Base-by-base conservation (phyloP, 495 filamentous ascomycete genomes). In the Neurospora intermedia region DNA sequence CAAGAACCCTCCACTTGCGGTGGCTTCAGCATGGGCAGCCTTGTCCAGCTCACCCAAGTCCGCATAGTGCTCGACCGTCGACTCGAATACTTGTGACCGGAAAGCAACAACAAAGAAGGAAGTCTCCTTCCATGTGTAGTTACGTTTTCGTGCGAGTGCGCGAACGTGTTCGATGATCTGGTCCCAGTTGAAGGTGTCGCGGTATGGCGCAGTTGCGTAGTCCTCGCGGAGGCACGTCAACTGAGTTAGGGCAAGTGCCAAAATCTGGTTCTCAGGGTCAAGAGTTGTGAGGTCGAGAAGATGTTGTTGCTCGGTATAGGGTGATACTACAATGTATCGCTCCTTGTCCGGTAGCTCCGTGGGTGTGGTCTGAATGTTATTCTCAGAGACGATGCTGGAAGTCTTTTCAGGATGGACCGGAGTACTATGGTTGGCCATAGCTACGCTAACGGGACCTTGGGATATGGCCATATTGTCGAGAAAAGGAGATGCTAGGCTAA, bases 71-170 rank as follows among this genome's bases (percentile, higher is more conserved):
- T 66, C 54, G 74, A 92, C 87, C 0, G 88, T 90, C 10, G 84
- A 87, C 2, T 86, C 85, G 7, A 86, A 85, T 20, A 96, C 87
- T 71, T 81, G 86, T 0, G 92, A 96, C 2, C 93, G 87, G 81
- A 97, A 97, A 9, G 89, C 90, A 23, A 97, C 93, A 48, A 96
- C 84, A 75, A 94, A 97, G 84, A 94, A 97, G 41, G 84, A 83
- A 69, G 85, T 86, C 46, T 84, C 82, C 69, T 84, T 88, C 91
- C 92, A 96, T 1, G 74, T 69, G 72, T 89, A 85, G n/a, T 83
- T 80, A 4, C 83, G 82, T 27, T 79, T 74, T 7, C 79, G 79
- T 48, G 72, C 82, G 69, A 91, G 80, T 2, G 83, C 74, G 73
- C 79, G 81, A 62, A 95, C 79, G 31, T 84, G 81, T 13, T 81